Evolutionary conservation across 768 basidiomycete genomes (phyloP).

Genomic region (Naganishia antarctica): DNA sequence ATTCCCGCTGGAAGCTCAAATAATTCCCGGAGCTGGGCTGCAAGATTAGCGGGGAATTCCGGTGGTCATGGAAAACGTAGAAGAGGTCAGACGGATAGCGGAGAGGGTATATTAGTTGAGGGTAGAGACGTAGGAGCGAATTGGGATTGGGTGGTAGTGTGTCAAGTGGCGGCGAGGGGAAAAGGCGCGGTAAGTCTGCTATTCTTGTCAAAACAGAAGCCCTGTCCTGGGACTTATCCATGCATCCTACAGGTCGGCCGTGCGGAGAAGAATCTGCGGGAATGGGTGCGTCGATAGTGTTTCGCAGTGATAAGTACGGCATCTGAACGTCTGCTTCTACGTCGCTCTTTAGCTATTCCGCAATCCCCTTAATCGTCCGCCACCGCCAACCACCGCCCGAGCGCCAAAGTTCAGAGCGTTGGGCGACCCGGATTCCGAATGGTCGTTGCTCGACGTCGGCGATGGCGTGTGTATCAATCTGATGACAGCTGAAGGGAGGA

Average conservation of each 20-base stretch:
- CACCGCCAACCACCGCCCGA: neutral
- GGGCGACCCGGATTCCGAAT: slow-evolving; percentile 27
- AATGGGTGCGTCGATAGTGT: slow-evolving; percentile 35
- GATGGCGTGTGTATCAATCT: slow-evolving; percentile 38
- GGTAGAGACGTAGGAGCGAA: slow-evolving; percentile 28
- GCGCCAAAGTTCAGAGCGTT: slow-evolving; percentile 18
- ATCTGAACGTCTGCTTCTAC: no score
- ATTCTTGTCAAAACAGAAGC: no score
- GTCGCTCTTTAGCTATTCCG: slow-evolving; percentile 20
- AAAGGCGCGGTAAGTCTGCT: slow-evolving; percentile 34
- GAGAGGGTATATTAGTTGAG: slow-evolving; percentile 21
- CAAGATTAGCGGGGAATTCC: neutral
- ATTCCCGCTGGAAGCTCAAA: neutral
- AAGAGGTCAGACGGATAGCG: slow-evolving; percentile 25
- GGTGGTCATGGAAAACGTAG: slow-evolving; percentile 19
- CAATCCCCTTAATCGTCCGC: slow-evolving; percentile 24
- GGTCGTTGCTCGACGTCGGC: slow-evolving; percentile 26
- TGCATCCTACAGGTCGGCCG: slow-evolving; percentile 30
- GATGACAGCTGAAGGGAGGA: slow-evolving; percentile 41
- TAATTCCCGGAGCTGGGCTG: slow-evolving; percentile 1
- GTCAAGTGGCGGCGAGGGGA: slow-evolving; percentile 40
- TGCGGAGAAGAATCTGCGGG: slow-evolving; percentile 37
- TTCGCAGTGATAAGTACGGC: no score
- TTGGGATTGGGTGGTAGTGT: slow-evolving; percentile 43
- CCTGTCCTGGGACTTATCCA: neutral